A percentile compares a stretch with the other conserved stretches of the same genome.
Conservation (phyloP, 2,329 filamentous ascomycete species). For the Monilinia fructicola region DNA sequence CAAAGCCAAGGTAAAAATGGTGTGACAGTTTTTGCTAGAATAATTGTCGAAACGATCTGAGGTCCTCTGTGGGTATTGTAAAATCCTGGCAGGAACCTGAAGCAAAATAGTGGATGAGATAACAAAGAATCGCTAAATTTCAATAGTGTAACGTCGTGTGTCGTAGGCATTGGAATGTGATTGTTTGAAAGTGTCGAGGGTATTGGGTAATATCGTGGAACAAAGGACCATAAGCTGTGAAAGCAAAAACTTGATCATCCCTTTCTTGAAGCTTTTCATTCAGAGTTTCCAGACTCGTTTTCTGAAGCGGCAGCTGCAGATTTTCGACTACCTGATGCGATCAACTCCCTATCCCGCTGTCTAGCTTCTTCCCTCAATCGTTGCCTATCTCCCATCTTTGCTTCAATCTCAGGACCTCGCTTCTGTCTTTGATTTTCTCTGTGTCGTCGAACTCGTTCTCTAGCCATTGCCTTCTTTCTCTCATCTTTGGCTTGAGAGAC, state of each 20-base stretch:
- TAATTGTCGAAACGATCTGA: neutral
- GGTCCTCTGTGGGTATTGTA: neutral
- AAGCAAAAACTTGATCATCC: neutral
- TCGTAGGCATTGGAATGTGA: too few species aligned
- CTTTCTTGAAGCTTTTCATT: neutral
- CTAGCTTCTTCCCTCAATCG: slow-evolving; percentile 2
- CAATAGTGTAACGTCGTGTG: neutral
- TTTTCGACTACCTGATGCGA: neutral
- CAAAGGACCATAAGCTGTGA: neutral
- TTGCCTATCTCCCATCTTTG: neutral
- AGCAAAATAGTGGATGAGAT: neutral
- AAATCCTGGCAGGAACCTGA: neutral
- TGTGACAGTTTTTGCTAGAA: neutral
- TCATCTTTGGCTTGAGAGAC: slow-evolving; percentile 13
- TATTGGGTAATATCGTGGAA: too few species aligned
- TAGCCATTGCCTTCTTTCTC: slow-evolving; percentile 16
- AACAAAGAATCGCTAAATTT: neutral
- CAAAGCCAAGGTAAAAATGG: neutral
- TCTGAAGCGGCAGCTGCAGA: neutral
- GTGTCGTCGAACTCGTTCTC: slow-evolving; percentile 16
- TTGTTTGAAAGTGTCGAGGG: neutral
- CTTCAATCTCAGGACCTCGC: neutral
- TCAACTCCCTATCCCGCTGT: neutral
- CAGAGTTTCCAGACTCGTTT: neutral
- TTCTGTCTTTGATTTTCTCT: slow-evolving; percentile 15